Percentiles rank a stretch among this genome's conserved stretches.
Conservation (phyloP, 306 rosid species). For the Sesbania bispinosa region DNA sequence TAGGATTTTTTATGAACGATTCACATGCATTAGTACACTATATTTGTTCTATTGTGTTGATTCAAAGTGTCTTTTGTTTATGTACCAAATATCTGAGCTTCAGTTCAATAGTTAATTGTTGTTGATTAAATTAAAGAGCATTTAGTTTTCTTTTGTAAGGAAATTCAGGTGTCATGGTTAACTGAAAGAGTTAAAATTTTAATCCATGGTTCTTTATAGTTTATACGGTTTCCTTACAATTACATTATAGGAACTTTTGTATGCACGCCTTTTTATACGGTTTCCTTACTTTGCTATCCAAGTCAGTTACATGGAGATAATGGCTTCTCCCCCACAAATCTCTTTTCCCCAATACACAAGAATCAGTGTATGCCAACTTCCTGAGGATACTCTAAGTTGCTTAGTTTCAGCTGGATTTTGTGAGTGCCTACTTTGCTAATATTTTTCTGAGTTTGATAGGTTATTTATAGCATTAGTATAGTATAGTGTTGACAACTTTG, state of each 20-base stretch:
- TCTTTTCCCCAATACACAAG: neutral
- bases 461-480: too few relatives aligned
- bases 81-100: neutral
- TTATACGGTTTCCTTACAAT: too few relatives aligned
- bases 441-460: too few relatives aligned
- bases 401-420: too few relatives aligned
- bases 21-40: neutral
- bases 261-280: neutral
- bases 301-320: neutral
- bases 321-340: neutral
- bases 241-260: neutral
- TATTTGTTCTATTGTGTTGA: neutral
- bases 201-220: neutral
- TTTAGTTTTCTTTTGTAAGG: neutral
- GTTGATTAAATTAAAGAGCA: too few relatives aligned
- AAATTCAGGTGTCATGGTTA: conserved; percentile 4
- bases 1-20: neutral
- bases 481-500: too few relatives aligned
- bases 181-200: neutral
- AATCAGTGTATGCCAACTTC: neutral
- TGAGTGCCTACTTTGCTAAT: too few relatives aligned
- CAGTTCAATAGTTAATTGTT: too few relatives aligned
- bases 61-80: neutral
- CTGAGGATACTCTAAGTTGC: too few relatives aligned
- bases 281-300: neutral